Evolutionary conservation across 2,329 filamentous ascomycete genomes (phyloP), one percentile per base, ranked within the genome.

Genomic region (Alternaria sp.): DNA sequence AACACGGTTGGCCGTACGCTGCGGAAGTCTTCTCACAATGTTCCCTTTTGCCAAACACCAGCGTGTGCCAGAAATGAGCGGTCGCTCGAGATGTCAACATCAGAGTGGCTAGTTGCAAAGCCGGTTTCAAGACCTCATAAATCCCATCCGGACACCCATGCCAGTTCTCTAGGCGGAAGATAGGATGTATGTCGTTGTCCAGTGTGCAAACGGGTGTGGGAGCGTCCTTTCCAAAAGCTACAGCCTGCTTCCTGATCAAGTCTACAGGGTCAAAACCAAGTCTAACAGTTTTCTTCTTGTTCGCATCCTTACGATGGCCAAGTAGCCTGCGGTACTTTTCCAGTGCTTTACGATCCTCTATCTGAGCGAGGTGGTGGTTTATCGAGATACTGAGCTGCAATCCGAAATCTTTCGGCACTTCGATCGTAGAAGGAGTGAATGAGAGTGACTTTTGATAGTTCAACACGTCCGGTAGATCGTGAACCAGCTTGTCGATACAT

Each of bases 231-330:
- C 71, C 59, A 45, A 79, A 75, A 6, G 69, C 71, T 10, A 80
- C 73, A 36, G 78, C 78, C 69, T 78, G 76, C 48, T 78, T 78
- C 46, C 74, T 78, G 53, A 80, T 78, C 44, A 80, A 57, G 22
- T 80, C 76, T 36, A 76, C 69, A 18, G 78, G 77, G 54, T 80
- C 77, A 54, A 80, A 80, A 0, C 78, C 78, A 36, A 78, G 71
- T 40, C 71, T 78, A 12, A 75, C 46, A 25, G 69, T 55, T 56
- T 74, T 78, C 9, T 71, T 68, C 59, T 78, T 78, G 3, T 67
- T 56, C 16, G 67, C 59, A 41, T 76, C 73, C 54, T 75, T 77
- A 36, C 74, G 69, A 53, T 79, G 71, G 2, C 76, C 76, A n/a
- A 79, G 64, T 41, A 79, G 63, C n/a, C 75, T 68, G 50, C 76